Conservation (phyloP, 371 early-diverging fungal genomes). For the Lichtheimia corymbifera region DNA sequence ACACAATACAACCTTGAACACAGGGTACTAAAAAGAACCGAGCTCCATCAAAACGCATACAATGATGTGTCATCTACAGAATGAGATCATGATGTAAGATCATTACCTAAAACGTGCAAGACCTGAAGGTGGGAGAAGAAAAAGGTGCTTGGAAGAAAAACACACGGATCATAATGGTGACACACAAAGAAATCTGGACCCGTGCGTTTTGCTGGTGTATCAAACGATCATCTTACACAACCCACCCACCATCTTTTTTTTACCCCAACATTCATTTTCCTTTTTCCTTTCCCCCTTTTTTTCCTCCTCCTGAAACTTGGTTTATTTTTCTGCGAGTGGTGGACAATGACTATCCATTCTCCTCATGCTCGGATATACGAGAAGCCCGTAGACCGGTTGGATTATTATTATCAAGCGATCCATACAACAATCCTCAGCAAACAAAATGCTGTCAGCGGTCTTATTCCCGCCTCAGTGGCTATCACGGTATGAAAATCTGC, state of each 20-base stretch:
- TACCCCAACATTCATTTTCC: background rate
- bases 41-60: too few relatives aligned
- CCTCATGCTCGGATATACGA: background rate
- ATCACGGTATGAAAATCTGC: constrained; percentile 56
- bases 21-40: too few relatives aligned
- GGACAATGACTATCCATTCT: background rate
- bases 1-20: too few relatives aligned
- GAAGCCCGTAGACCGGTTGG: constrained; percentile 47
- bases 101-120: too few relatives aligned
- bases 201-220: background rate
- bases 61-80: too few relatives aligned
- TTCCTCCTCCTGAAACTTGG: background rate
- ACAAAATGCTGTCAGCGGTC: constrained; percentile 84
- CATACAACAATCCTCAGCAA: constrained; percentile 74
- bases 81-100: too few relatives aligned
- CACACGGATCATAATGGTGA: constrained; percentile 1
- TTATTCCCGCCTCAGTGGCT: constrained; percentile 90
- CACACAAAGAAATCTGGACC: constrained; percentile 5
- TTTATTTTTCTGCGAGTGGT: too few relatives aligned
- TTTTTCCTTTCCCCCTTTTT: background rate
- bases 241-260: background rate
- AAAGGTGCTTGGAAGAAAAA: background rate
- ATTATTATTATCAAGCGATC: constrained; percentile 77
- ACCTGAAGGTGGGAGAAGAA: too few relatives aligned
- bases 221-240: background rate